Base-by-base conservation (phyloP, 2,329 filamentous ascomycete genomes). In the Ascochyta rabiei region DNA sequence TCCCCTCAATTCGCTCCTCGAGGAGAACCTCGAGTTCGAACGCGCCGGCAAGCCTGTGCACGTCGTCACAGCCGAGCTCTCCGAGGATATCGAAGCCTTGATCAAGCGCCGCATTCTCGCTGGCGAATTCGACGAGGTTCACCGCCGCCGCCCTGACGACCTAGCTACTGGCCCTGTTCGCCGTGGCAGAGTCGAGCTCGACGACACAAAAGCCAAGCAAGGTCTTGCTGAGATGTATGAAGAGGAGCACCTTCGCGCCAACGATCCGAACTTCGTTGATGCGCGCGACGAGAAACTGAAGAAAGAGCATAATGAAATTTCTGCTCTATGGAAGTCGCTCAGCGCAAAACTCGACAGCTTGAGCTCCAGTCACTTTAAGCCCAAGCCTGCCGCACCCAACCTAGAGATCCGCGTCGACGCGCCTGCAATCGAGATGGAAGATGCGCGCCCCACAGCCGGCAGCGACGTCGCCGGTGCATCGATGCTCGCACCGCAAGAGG, bases 11-110 rank as follows among this genome's bases (percentile, higher is more conserved):
- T 97, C 93, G 0, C 83, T 99, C 2, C 85, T 99, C 1, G 93
- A 98, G 71, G 87, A 98, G 77, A 92, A 98, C 67, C 84, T 99
- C 23, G 93, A 98, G 62, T 99, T 98, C 71, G 95, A 99, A 77
- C 87, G 96, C 67, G 86, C 91, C 19, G 95, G 95, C 69, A 99
- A 98, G 75, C 93, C 95, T 0, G 89, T 98, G 0, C 91, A 93
- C 1, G 90, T 98, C 57, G 92, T 97, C 72, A 98, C 95, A 0
- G 88, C 90, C 37, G 93, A 97, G 74, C 83, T 96, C 35, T 96
- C 87, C 48, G 93, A 97, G 74, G 87, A 88, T 66, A 96, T 99
- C 53, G 95, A 99, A 76, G 89, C 90, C 30, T 84, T 99, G 55
- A 93, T 99, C 79, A 98, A 98, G 77, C 86, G 91, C 34, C 89